Evolutionary conservation across 2,329 filamentous ascomycete species (phyloP), one percentile per base, ranked within the genome.

Genomic region (Claviceps arundinis): DNA sequence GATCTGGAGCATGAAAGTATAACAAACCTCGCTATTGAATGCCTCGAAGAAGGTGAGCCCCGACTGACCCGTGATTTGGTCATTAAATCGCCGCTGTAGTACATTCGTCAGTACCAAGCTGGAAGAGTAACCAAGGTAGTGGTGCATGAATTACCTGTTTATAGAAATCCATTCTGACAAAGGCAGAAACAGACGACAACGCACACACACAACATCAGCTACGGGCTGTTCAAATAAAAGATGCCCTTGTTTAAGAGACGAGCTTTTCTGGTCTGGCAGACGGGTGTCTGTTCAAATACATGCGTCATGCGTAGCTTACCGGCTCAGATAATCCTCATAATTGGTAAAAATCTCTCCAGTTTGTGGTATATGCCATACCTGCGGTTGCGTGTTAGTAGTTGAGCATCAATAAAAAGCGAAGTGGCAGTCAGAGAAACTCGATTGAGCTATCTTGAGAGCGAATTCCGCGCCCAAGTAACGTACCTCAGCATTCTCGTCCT

Each of bases 11-110:
- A 19, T 16, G 37, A 42, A 42, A 41, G 43, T 41, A 40, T 42
- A 48, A 30, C 49, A 73, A 77, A 94, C 89, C 80, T 96, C 89
- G 70, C 89, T 95, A 68, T 87, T 82, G 34, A 91, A 78, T 26
- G 93, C 93, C 59, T 95, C 89, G 63, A 96, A 96, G 68, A 94
- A 98, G 3, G 82, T 91, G 58, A 96, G 74, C 50, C 85, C 85
- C 34, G 89, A 94, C 66, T 95, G 91, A 51, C 93, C 93, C 13
- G 89, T 95, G 58, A 97, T 94, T 65, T 95, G 87, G 68, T 94
- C 95, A 55, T 94, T 95, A 68, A 97, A 98, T 52, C 85, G 82
- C 63, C 83, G 87, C 83, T 91, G 60, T 44, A 48, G 34, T 48
- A 14, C 60, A 37, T 30, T 24, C 50, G 30, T 54, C 5, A 54